Evolutionary conservation across 352 stramenopile genomes (phyloP).

Genomic region (Globisporangium heterothallicum): DNA sequence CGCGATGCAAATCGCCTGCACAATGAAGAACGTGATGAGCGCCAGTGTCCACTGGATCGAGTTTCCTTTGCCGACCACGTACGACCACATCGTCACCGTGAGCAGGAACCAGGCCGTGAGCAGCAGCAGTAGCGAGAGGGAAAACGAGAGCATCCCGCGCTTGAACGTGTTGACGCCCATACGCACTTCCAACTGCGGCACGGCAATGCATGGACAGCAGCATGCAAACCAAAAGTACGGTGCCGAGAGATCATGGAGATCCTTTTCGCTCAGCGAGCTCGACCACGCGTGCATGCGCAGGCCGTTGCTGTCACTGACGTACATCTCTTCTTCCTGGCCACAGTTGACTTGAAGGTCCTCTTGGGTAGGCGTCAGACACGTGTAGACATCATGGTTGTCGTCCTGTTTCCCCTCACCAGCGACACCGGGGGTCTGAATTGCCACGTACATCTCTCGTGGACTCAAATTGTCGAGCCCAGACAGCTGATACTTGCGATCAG

Average conservation of each 20-base stretch:
- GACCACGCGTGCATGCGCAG: slow-evolving; percentile 9
- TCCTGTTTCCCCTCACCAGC: background rate
- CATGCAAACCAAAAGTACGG: slow-evolving; percentile 10
- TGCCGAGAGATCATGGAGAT: slow-evolving; percentile 5
- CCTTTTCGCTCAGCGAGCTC: slow-evolving; percentile 1
- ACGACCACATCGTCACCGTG: slow-evolving; percentile 1
- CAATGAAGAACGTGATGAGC: background rate
- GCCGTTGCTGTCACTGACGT: slow-evolving; percentile 5
- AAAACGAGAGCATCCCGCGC: slow-evolving; percentile 2
- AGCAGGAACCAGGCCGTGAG: slow-evolving; percentile 12
- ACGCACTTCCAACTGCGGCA: slow-evolving; percentile 9
- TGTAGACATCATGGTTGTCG: background rate
- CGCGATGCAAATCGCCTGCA: slow-evolving; percentile 4
- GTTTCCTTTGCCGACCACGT: slow-evolving; percentile 2
- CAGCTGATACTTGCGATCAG: background rate
- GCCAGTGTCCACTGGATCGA: slow-evolving; percentile 4
- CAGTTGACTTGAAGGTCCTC: background rate
- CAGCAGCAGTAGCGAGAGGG: slow-evolving; percentile 4
- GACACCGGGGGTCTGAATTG: slow-evolving; percentile 1
- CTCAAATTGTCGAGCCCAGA: slow-evolving; percentile 6
- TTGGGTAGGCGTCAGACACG: background rate
- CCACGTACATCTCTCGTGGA: slow-evolving; percentile 6
- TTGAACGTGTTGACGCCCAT: slow-evolving; percentile 8
- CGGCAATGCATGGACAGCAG: slow-evolving; percentile 10
- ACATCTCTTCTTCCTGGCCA: background rate